Base-by-base conservation (phyloP, 176 grass and related monocot genomes). In the Leersia perrieri region DNA sequence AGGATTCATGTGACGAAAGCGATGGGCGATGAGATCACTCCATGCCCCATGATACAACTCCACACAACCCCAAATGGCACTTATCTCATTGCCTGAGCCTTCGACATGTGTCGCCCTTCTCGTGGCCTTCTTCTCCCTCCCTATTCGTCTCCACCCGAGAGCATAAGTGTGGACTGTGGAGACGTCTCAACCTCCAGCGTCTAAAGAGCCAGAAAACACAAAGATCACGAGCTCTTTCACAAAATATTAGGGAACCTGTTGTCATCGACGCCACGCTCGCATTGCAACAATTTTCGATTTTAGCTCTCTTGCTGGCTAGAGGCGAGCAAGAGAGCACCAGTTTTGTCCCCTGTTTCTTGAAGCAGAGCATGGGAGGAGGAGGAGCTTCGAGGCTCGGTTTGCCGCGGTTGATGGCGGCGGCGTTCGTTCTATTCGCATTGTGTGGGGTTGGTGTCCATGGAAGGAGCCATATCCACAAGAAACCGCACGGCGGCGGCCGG, bases 401-500 rank as follows among this genome's bases (percentile, higher is more conserved):
- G 20, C 29, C 16, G 60, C 61, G 16, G 34, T 44, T 83, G 62
- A 61, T 90, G 73, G 45, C 30, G 41, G 47, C 55, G 26, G 40
- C 63, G 77, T 39, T 71, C 61, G 30, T 39, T 12, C 44, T 87
- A 2, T 2, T 83, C 38, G 32, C 74, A 65, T 60, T 90, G 40
- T 76, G n/a, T 82, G 33, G 74, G 6, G 66, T 29, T 22, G 58
- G 63, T 35, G 88, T 81, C 16, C 36, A 77, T 55, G 91, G 86
- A 26, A 94, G 91, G 85, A 88, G 40, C 70, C 91, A 94, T 80
- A 70, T 86, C 65, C 94, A 92, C 57, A 92, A 97, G 72, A 90
- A 92, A 51, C 82, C 63, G 64, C 76, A 73, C 25, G 77, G 14
- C 8, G 74, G 73, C 16, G 34, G 57, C 5, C 72, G 65, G 39